A percentile compares a stretch with the other conserved stretches of the same genome.
These are phyloP conservation scores for Globisporangium radiosum DNA, from an alignment of 352 stramenopile species.

Conservation along the genomic window DNA sequence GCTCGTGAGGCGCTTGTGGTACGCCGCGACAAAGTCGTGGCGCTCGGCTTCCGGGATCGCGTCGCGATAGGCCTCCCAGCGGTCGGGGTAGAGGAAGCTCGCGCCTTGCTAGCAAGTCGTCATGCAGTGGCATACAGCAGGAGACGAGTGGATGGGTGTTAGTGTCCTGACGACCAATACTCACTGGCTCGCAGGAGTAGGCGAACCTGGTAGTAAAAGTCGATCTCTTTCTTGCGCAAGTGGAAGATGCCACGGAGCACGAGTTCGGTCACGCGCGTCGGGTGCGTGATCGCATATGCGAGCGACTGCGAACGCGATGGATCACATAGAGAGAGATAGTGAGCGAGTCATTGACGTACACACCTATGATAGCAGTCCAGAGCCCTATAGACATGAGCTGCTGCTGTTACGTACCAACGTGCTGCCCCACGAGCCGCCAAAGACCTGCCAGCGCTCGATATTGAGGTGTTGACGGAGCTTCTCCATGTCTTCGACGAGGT, in stretches of 20 bases:
- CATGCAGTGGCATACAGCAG: neutral
- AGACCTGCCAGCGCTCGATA: constrained; percentile 91
- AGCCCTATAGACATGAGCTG: neutral
- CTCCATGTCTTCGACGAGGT: constrained; percentile 93
- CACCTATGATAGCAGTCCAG: neutral
- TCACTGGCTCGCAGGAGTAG: neutral
- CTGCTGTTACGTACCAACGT: constrained; percentile 54
- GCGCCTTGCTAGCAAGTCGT: constrained; percentile 37
- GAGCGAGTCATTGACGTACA: constrained; percentile 1
- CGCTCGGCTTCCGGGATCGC: constrained; percentile 85
- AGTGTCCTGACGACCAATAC: neutral
- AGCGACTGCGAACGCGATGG: constrained; percentile 41
- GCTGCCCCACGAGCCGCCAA: constrained; percentile 93
- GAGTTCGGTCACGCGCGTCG: constrained; percentile 74
- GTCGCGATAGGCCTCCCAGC: constrained; percentile 86
- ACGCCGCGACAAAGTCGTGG: constrained; percentile 77
- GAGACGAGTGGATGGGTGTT: neutral
- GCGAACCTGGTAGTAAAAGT: constrained; percentile 89
- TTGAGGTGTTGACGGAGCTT: constrained; percentile 74
- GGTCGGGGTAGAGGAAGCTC: constrained; percentile 89
- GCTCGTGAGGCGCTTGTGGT: constrained; percentile 84
- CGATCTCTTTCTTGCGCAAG: constrained; percentile 86
- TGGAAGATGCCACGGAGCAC: constrained; percentile 92
- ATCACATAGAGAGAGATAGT: neutral
- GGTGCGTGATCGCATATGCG: constrained; percentile 89